A percentile compares a stretch with the other conserved stretches of the same genome.
phyloP scores from a whole-genome alignment of 352 stramenopile species.

The Phytophthora pseudosyringae region DNA sequence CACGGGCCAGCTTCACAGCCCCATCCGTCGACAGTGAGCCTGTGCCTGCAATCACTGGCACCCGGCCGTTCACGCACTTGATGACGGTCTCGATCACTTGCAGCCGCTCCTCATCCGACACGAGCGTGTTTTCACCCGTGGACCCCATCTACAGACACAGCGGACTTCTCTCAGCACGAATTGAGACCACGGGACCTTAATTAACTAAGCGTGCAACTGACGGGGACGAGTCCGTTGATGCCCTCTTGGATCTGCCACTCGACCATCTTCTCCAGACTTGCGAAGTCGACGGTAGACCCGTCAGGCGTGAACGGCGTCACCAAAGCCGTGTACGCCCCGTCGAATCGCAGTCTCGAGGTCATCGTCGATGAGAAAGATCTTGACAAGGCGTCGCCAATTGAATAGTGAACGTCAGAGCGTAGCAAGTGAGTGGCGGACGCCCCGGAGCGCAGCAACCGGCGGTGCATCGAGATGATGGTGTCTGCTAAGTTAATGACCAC shows the following conservation, averaged over 20 bases:
- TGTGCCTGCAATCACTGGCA: conserved; percentile 95
- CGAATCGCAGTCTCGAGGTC: conserved; percentile 54
- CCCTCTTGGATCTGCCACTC: conserved; percentile 90
- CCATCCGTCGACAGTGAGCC: conserved; percentile 91
- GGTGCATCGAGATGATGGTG: neutral
- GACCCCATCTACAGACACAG: conserved; percentile 83
- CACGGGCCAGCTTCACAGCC: conserved; percentile 69
- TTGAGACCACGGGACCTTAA: neutral
- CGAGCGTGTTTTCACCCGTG: conserved; percentile 94
- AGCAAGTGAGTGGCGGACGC: neutral
- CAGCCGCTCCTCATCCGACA: conserved; percentile 93
- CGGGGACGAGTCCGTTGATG: conserved; percentile 95
- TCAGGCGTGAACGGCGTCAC: conserved; percentile 95
- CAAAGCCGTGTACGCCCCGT: conserved; percentile 90
- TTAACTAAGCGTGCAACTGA: neutral
- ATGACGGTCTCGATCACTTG: conserved; percentile 91
- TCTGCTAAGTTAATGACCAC: conserved; percentile 1
- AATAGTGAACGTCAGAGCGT: neutral
- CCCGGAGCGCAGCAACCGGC: neutral
- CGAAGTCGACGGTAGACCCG: conserved; percentile 91
- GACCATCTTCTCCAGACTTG: conserved; percentile 86
- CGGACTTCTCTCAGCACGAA: neutral
- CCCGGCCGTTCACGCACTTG: conserved; percentile 71
- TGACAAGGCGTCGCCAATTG: conserved; percentile 2
- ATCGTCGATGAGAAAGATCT: conserved; percentile 23